These are phyloP conservation scores for Lantana camara DNA, from an alignment of 257 asterid species.

Conservation along the genomic window DNA sequence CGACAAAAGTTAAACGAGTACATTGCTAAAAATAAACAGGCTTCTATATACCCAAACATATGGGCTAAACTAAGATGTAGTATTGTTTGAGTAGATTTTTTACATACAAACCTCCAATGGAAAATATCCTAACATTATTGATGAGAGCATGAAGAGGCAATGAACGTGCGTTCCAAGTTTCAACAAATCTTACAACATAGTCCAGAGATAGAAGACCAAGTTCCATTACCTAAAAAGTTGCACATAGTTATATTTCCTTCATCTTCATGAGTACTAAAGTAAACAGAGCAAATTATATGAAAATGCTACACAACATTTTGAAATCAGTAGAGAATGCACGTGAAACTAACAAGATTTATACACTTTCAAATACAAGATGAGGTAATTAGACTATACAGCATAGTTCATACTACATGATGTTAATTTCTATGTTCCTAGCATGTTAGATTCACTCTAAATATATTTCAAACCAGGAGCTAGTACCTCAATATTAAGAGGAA, in stretches of 20 bases:
- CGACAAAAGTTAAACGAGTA: no score
- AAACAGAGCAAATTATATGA: not conserved
- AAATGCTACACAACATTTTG: not conserved
- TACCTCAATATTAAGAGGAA: conserved; percentile 94
- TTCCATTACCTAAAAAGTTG: conserved; percentile 72
- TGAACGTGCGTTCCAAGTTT: conserved; percentile 79
- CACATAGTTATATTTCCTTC: conserved; percentile 8
- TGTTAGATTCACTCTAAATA: conserved; percentile 1
- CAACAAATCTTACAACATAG: conserved; percentile 83
- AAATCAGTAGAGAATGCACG: not conserved
- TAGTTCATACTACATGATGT: not conserved
- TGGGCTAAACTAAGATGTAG: conserved; percentile 4
- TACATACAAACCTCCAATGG: conserved; percentile 66
- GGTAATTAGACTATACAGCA: conserved; percentile 11
- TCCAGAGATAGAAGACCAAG: conserved; percentile 90
- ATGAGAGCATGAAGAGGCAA: conserved; percentile 79
- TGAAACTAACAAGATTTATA: not conserved
- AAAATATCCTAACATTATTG: conserved; percentile 92
- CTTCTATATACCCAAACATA: conserved; percentile 16
- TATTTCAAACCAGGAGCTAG: conserved; percentile 3
- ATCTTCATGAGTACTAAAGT: not conserved
- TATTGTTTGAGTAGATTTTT: conserved; percentile 8
- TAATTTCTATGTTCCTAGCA: not conserved
- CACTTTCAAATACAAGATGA: conserved; percentile 11
- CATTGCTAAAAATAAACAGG: no score